Evolutionary conservation across 495 filamentous ascomycete genomes (phyloP).

Genomic region (Trichoderma parareesei): DNA sequence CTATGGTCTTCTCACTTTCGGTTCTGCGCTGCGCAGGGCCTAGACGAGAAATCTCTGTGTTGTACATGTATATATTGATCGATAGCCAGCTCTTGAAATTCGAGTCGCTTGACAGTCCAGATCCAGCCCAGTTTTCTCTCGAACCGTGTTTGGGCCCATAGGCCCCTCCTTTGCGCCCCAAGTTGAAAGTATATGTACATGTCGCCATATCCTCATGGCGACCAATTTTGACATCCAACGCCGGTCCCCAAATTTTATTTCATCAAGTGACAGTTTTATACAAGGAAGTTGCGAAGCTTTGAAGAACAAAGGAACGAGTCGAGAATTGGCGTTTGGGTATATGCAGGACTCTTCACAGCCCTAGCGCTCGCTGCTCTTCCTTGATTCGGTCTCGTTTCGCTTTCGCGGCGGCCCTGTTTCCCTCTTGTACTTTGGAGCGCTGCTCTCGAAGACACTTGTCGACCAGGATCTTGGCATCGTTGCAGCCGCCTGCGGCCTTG

Average conservation of each 20-base stretch:
- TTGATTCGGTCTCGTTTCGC: constrained; percentile 58
- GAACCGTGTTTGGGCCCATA: not conserved
- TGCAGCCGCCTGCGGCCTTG: constrained; percentile 86
- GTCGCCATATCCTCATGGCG: not conserved
- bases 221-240: not conserved
- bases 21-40: constrained; percentile 39
- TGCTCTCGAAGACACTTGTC: constrained; percentile 75
- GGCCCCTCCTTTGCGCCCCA: not conserved
- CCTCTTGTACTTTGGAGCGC: constrained; percentile 62
- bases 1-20: constrained; percentile 53
- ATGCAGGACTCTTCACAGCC: not conserved
- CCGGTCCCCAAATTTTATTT: not conserved
- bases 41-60: not conserved
- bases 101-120: not conserved
- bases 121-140: not conserved
- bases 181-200: not conserved
- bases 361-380: constrained; percentile 12
- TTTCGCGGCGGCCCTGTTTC: constrained; percentile 66
- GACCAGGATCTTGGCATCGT: constrained; percentile 69
- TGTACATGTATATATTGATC: constrained; percentile 5
- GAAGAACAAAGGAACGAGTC: not conserved
- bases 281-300: not conserved
- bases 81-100: not conserved
- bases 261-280: not conserved
- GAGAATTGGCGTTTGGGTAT: not conserved